Percentiles rank a stretch among this genome's conserved stretches.
phyloP scores from a whole-genome alignment of 2,329 filamentous ascomycete genomes.

The Acephala macrosclerotiorum region DNA sequence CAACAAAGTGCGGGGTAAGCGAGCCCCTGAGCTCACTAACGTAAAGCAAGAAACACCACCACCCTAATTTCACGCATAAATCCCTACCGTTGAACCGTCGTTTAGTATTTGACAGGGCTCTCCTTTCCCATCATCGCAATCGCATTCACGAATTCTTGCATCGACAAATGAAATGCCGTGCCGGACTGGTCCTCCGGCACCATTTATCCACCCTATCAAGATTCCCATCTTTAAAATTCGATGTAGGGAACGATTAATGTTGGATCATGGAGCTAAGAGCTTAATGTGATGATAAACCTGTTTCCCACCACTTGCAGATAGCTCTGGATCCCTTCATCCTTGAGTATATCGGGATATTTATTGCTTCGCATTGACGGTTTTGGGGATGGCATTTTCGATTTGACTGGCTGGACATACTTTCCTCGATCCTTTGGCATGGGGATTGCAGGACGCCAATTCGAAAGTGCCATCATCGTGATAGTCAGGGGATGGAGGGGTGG shows the following conservation, averaged over 20 bases:
- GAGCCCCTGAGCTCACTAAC: background rate
- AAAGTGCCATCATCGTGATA: no score
- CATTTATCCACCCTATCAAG: no score
- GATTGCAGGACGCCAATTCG: no score
- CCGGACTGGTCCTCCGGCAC: no score
- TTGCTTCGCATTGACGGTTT: no score
- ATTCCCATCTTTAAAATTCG: background rate
- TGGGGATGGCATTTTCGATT: no score
- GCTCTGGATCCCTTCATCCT: background rate
- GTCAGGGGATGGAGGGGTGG: no score
- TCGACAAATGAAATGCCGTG: background rate
- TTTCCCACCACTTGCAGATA: background rate
- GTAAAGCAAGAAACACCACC: background rate
- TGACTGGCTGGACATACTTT: no score
- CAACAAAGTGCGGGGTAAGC: background rate
- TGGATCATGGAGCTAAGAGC: no score
- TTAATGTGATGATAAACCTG: background rate
- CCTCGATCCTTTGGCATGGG: no score
- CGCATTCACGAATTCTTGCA: no score
- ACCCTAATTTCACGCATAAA: background rate
- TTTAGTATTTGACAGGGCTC: background rate
- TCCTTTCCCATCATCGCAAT: background rate
- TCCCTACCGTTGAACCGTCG: background rate
- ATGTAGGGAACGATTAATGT: background rate
- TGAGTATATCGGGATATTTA: no score